A percentile compares a stretch with the other conserved stretches of the same genome.
Evolutionary conservation across 2,329 filamentous ascomycete species (phyloP).

Genomic region (Phaeoacremonium minimum): DNA sequence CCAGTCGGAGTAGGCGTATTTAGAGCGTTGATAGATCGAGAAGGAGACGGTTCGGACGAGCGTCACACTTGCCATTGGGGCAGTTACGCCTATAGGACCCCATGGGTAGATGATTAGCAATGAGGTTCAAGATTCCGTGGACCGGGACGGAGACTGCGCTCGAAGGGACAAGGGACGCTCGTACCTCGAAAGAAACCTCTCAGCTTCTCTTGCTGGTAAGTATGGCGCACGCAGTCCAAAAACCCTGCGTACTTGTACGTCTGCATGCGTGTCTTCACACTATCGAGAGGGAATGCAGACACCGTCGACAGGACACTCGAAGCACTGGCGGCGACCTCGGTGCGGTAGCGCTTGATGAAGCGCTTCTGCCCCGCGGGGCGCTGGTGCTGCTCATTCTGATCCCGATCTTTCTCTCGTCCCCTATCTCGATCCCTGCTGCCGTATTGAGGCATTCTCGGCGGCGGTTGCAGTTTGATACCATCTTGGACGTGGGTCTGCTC

Average conservation of each 20-base stretch:
- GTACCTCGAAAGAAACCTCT: slow-evolving; percentile 78
- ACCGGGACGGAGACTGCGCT: too few relatives aligned
- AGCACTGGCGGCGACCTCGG: slow-evolving; percentile 72
- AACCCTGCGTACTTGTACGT: slow-evolving; percentile 76
- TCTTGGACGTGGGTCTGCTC: slow-evolving; percentile 39
- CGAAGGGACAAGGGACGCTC: too few relatives aligned
- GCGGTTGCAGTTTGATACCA: slow-evolving; percentile 23
- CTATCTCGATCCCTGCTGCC: slow-evolving; percentile 4
- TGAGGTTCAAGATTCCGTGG: too few relatives aligned
- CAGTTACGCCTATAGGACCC: slow-evolving; percentile 63
- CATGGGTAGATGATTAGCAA: slow-evolving; percentile 9
- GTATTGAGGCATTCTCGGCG: slow-evolving; percentile 9
- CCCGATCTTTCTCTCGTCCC: slow-evolving; percentile 2
- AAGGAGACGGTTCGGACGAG: slow-evolving; percentile 35
- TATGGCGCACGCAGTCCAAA: slow-evolving; percentile 68
- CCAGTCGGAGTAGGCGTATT: slow-evolving; percentile 68
- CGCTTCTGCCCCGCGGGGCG: slow-evolving; percentile 25
- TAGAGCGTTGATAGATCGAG: slow-evolving; percentile 65
- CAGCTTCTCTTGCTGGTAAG: slow-evolving; percentile 69
- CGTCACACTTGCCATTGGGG: slow-evolving; percentile 61
- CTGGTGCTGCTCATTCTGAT: slow-evolving; percentile 13
- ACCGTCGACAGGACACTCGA: slow-evolving; percentile 77
- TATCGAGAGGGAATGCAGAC: slow-evolving; percentile 80
- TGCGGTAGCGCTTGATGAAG: slow-evolving; percentile 73
- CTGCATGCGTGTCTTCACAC: slow-evolving; percentile 87